phyloP scores from a whole-genome alignment of 306 rosid species.

The Ceratonia siliqua region DNA sequence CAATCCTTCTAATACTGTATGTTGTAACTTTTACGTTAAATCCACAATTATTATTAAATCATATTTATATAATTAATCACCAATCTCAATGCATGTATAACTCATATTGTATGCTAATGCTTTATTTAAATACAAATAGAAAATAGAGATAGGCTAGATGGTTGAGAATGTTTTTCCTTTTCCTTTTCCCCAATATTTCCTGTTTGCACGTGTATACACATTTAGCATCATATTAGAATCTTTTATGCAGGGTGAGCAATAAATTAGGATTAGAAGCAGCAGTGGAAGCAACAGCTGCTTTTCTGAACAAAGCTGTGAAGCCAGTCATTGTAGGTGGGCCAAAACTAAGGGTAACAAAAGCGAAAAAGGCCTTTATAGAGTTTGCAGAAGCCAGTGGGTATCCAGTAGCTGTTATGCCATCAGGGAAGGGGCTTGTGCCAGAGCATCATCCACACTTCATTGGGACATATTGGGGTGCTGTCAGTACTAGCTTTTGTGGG shows the following conservation, averaged over 20 bases:
- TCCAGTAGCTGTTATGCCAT: conserved; percentile 62
- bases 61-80: no score
- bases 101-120: no score
- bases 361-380: conserved; percentile 53
- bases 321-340: conserved; percentile 63
- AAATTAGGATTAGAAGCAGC: conserved; percentile 60
- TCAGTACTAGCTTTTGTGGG: conserved; percentile 59
- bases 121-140: no score
- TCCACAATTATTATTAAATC: no score
- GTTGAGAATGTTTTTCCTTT: neutral
- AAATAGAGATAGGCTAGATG: neutral
- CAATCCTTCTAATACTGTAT: no score
- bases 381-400: conserved; percentile 58
- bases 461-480: conserved; percentile 71
- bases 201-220: neutral
- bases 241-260: conserved; percentile 47
- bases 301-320: conserved; percentile 64
- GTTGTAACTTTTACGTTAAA: no score
- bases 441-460: conserved; percentile 67
- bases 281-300: conserved; percentile 60
- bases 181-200: neutral
- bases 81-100: no score
- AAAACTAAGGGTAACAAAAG: conserved; percentile 52
- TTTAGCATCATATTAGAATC: neutral
- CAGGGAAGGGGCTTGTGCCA: conserved; percentile 59